Percentiles rank a stretch among this genome's conserved stretches.
These are phyloP conservation scores for Taiozyma sp. DNA, from an alignment of 1,139 yeast genomes.

Conservation along the genomic window DNA sequence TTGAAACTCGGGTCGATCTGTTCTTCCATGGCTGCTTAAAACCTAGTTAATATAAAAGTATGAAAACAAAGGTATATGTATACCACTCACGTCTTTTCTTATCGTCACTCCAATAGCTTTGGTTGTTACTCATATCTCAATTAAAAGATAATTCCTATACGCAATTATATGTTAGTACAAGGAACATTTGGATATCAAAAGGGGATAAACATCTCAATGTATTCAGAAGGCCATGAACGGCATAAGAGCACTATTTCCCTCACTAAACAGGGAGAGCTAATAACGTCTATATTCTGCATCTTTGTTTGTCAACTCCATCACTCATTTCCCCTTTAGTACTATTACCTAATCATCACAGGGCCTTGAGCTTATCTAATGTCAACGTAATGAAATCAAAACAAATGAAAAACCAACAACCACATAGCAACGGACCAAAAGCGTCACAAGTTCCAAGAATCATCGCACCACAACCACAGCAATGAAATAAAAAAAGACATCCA, in stretches of 20 bases:
- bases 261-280: not conserved
- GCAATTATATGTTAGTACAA: not conserved
- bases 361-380: constrained; percentile 3
- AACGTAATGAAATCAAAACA: constrained; percentile 2
- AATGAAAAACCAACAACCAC: not conserved
- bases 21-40: constrained; percentile 6
- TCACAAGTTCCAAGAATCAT: not conserved
- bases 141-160: not conserved
- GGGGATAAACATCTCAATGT: not conserved
- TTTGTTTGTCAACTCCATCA: no score
- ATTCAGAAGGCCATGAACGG: no score
- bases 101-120: constrained; percentile 12
- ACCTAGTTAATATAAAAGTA: not conserved
- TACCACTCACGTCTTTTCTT: constrained; percentile 13
- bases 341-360: constrained; percentile 2
- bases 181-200: not conserved
- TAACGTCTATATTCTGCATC: not conserved
- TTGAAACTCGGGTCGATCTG: constrained; percentile 21
- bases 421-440: not conserved
- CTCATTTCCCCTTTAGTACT: not conserved
- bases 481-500: not conserved
- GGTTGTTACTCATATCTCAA: constrained; percentile 9
- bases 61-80: no score
- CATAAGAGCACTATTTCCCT: not conserved
- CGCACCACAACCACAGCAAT: not conserved